phyloP scores from a whole-genome alignment of 2,329 filamentous ascomycete species.

The Arachnopeziza araneosa region DNA sequence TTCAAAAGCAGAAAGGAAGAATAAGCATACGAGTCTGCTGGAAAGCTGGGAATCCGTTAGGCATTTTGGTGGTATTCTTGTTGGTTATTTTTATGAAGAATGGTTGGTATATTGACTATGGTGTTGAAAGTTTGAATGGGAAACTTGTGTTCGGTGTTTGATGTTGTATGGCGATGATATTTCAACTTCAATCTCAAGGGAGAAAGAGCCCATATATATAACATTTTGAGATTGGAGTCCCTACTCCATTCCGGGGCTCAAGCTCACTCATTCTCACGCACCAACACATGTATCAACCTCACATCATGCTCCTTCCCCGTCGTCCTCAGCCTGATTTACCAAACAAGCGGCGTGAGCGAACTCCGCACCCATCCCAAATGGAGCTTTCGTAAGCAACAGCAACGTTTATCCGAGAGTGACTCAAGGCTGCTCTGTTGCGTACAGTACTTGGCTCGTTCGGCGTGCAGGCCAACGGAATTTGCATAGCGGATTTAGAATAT shows the following conservation, averaged over 20 bases:
- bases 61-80: conserved; percentile 8
- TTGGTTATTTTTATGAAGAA: background rate
- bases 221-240: conserved; percentile 3
- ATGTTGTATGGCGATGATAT: conserved; percentile 2
- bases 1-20: background rate
- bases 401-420: conserved; percentile 1
- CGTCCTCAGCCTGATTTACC: background rate
- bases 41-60: conserved; percentile 13
- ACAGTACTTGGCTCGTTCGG: background rate
- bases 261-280: background rate
- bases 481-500: too few relatives aligned
- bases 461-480: background rate
- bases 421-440: background rate
- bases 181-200: conserved; percentile 2
- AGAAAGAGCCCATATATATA: conserved; percentile 10
- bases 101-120: background rate
- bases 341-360: background rate
- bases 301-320: background rate
- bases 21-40: conserved; percentile 10
- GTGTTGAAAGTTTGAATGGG: too few relatives aligned
- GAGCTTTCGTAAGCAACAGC: background rate
- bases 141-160: background rate
- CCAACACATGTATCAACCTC: too few relatives aligned
- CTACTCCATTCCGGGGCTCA: background rate
- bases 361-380: background rate